phyloP scores from a whole-genome alignment of 1,139 yeast genomes.

The Magnusiomyces starmeri region DNA sequence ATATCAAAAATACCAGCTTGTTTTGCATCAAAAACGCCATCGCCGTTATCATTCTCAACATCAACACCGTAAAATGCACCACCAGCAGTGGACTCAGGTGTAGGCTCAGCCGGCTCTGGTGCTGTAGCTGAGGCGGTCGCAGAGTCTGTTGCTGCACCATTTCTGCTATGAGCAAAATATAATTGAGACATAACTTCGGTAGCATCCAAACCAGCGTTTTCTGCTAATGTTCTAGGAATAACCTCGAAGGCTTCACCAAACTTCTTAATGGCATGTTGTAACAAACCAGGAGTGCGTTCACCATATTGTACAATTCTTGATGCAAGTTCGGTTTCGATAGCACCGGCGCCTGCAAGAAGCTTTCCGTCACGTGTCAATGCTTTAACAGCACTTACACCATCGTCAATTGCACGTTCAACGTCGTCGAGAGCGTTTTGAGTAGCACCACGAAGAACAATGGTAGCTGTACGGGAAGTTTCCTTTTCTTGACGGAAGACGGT shows the following conservation, averaged over 20 bases:
- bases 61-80: slow-evolving; percentile 49
- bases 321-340: slow-evolving; percentile 86
- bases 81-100: slow-evolving; percentile 23
- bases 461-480: slow-evolving; percentile 57
- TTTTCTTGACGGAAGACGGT: slow-evolving; percentile 83
- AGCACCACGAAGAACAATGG: slow-evolving; percentile 92
- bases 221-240: slow-evolving; percentile 86
- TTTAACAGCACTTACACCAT: slow-evolving; percentile 88
- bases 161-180: slow-evolving; percentile 77
- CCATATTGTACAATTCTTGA: slow-evolving; percentile 75
- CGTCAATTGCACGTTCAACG: slow-evolving; percentile 94
- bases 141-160: no score
- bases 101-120: slow-evolving; percentile 36
- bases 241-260: slow-evolving; percentile 94
- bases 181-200: slow-evolving; percentile 80
- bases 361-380: slow-evolving; percentile 75
- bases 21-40: slow-evolving; percentile 66
- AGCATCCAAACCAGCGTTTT: slow-evolving; percentile 88
- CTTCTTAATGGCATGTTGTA: slow-evolving; percentile 89
- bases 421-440: slow-evolving; percentile 93
- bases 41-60: slow-evolving; percentile 52
- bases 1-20: slow-evolving; percentile 71
- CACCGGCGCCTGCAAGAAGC: slow-evolving; percentile 94
- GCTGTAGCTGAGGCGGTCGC: no score
- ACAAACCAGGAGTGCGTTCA: slow-evolving; percentile 86